Base-by-base conservation (phyloP, 192 early-diverging fungal species). In the Backusella morwellensis region DNA sequence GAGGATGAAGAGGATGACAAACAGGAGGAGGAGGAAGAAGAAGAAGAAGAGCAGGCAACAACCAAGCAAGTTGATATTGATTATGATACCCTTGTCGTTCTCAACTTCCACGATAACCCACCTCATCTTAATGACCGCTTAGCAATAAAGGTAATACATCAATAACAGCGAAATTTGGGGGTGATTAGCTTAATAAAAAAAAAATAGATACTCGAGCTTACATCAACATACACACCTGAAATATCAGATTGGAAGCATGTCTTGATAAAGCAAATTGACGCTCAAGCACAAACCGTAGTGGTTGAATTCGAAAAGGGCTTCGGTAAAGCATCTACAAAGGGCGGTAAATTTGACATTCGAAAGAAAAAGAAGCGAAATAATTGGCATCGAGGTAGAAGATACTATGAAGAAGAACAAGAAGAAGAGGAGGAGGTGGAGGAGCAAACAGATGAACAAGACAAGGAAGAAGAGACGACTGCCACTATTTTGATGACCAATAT, bases 141-240 rank as follows among this genome's bases (percentile, higher is more conserved):
- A 72, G 70, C 70, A 26, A 72, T 72, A 17, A 72, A 50, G 40
- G 70, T 72, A 72, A 9, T 32, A 26, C 3, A 21, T 59, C 6
- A 15, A 17, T 19, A 7, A 35, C 66, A 67, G 35, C 63, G 1
- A 3, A 40, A 12, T 40, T 11, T 40, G 11, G 2, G 38, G 8
- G 38, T 67, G 6, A 15, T 67, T 67, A 41, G 26, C 21, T 69
- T 21, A 59, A 8, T 59, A 21, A 21, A 26, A 7, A 40, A 38
- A 7, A 40, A 38, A 47, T 72, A 72, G 70, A 72, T 44, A 5
- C 40, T 72, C 7, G 70, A 72, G 23, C 42, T 72, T 19, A 50
- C 70, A 32, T 44, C 70, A 14, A 32, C 70, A 32, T 72, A 72
- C 32, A 72, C 70, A 35, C 70, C 70, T 19, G 70, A 72, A n/a